phyloP scores from a whole-genome alignment of 306 rosid genomes.

The Ochetophila trinervis region DNA sequence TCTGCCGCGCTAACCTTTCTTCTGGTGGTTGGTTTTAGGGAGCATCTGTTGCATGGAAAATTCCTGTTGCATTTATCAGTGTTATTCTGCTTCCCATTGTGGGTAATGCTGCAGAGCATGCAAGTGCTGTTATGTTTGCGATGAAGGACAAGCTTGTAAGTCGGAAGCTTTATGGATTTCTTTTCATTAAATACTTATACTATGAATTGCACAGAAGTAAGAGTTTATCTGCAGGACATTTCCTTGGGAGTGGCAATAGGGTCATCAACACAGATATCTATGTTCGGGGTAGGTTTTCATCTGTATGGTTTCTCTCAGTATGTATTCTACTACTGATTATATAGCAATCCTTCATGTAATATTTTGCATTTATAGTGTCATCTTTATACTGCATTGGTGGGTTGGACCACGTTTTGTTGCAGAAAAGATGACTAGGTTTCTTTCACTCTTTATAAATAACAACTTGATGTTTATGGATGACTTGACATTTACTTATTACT shows the following conservation, averaged over 20 bases:
- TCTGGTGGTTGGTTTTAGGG: slow-evolving; percentile 47
- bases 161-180: slow-evolving; percentile 12
- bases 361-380: neutral
- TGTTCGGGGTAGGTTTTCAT: slow-evolving; percentile 62
- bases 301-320: slow-evolving; percentile 5
- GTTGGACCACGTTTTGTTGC: no score
- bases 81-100: slow-evolving; percentile 82
- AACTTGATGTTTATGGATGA: no score
- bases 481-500: no score
- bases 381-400: neutral
- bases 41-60: slow-evolving; percentile 56
- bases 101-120: slow-evolving; percentile 94
- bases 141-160: slow-evolving; percentile 86
- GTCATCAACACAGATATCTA: slow-evolving; percentile 75
- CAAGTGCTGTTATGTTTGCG: slow-evolving; percentile 84
- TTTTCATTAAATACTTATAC: neutral
- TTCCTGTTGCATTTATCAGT: slow-evolving; percentile 70
- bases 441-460: no score
- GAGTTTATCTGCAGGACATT: slow-evolving; percentile 55
- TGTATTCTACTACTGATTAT: neutral
- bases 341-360: neutral
- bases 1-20: slow-evolving; percentile 10
- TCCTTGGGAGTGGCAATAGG: slow-evolving; percentile 85
- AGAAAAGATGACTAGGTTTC: no score
- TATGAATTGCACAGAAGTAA: slow-evolving; percentile 4